phyloP scores from a whole-genome alignment of 495 filamentous ascomycete species.

The Hyaloscypha hepaticicola region DNA sequence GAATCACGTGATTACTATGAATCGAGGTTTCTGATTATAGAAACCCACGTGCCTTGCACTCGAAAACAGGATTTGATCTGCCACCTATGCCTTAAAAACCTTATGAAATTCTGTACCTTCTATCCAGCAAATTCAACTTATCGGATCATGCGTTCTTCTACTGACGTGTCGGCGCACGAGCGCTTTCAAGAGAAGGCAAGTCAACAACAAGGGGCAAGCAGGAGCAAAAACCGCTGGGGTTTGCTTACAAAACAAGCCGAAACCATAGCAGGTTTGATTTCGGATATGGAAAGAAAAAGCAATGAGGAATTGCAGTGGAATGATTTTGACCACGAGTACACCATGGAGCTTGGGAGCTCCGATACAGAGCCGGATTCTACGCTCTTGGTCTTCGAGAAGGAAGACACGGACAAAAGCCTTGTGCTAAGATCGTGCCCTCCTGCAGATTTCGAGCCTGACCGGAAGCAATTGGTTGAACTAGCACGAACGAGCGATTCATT shows the following conservation, averaged over 20 bases:
- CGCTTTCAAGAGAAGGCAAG: too few relatives aligned
- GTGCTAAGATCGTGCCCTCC: neutral
- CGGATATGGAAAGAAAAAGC: too few relatives aligned
- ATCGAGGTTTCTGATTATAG: too few relatives aligned
- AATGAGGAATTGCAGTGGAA: neutral
- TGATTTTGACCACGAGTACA: neutral
- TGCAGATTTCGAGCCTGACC: neutral
- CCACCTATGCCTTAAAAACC: too few relatives aligned
- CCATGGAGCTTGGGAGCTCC: neutral
- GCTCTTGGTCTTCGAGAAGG: neutral
- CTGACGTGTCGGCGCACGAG: too few relatives aligned
- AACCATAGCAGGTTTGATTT: too few relatives aligned
- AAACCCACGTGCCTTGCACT: too few relatives aligned
- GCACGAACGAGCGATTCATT: neutral
- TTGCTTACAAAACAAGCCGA: neutral
- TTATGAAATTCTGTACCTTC: too few relatives aligned
- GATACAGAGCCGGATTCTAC: too few relatives aligned
- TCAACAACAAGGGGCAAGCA: too few relatives aligned
- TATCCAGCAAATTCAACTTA: neutral
- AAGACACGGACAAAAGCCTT: neutral
- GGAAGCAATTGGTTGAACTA: neutral
- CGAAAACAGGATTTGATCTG: too few relatives aligned
- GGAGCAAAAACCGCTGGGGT: neutral
- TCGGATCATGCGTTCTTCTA: neutral
- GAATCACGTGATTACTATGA: too few relatives aligned